Base-by-base conservation (phyloP, 2,329 filamentous ascomycete species). In the Fusarium avenaceum region DNA sequence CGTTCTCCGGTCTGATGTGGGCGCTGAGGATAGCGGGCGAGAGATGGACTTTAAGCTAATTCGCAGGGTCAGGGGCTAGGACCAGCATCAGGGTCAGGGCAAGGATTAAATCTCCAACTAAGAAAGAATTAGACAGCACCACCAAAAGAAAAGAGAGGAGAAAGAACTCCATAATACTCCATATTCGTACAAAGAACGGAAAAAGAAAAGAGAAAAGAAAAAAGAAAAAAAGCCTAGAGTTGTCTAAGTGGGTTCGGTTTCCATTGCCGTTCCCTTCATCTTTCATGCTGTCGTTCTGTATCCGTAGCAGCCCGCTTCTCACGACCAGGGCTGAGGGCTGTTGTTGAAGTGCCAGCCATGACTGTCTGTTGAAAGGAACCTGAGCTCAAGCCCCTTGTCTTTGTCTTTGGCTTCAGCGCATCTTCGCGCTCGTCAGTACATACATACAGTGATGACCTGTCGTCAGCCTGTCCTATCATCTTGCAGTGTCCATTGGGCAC, bases 1-100 rank as follows among this genome's bases (percentile, higher is more conserved):
- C 49, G 53, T 69, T 35, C 65, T 57, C 53, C 39, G 50, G 49
- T 53, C 43, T 54, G 56, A 68, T 40, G 32, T 60, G 65, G 69
- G 70, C 65, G 60, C 71, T 73, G 71, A 69, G 71, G 68, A 71
- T 56, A 69, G 67, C 70, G 65, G 68, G 48, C 58, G 57, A 62
- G 19, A 45, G 19, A 52, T 61, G 28, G 57, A 43, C 48, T 48
- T 28, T 22, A 62, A 47, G 43, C 59, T 44, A 59, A 42, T 46
- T 56, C 49, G 46, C 33, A 45, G 58, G 49, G 60, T 43, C 57
- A 58, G 42, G 55, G 46, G 33, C 50, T 51, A 48, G 53, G 64
- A 59, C 43, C 66, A 65, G 51, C 54, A 49, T 50, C 53, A 67
- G 47, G 51, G 51, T 48, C 43, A 55, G 44, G 44, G 42, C 22